These are phyloP conservation scores for Penicillium samsonianum DNA, from an alignment of 495 filamentous ascomycete genomes.

Conservation along the genomic window DNA sequence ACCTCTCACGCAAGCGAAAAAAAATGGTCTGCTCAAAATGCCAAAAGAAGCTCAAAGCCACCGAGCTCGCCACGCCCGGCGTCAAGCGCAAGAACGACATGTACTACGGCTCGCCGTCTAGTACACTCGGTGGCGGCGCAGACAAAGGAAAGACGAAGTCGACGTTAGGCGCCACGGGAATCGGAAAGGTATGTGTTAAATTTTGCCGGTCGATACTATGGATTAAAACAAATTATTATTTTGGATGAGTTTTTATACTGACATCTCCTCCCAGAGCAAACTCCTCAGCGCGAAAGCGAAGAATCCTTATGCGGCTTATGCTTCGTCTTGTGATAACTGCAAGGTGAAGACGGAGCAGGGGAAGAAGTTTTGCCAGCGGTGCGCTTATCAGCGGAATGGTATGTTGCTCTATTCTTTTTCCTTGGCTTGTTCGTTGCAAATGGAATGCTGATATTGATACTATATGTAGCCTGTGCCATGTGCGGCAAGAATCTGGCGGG, in stretches of 20 bases:
- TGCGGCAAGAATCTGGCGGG: slow-evolving; percentile 61
- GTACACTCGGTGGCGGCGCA: slow-evolving; percentile 57
- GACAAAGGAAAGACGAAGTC: slow-evolving; percentile 50
- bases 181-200: slow-evolving; percentile 35
- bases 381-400: slow-evolving; percentile 68
- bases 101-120: slow-evolving; percentile 67
- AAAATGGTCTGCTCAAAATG: slow-evolving; percentile 73
- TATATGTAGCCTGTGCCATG: slow-evolving; percentile 66
- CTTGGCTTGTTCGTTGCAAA: neutral
- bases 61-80: slow-evolving; percentile 64
- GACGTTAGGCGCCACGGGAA: slow-evolving; percentile 41
- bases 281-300: slow-evolving; percentile 66
- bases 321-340: slow-evolving; percentile 60
- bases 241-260: neutral
- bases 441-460: slow-evolving; percentile 16
- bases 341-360: slow-evolving; percentile 67
- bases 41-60: slow-evolving; percentile 60
- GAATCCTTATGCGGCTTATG: slow-evolving; percentile 70
- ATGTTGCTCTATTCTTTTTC: slow-evolving; percentile 20
- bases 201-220: neutral
- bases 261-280: slow-evolving; percentile 54
- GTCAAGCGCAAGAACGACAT: slow-evolving; percentile 73
- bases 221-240: neutral
- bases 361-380: slow-evolving; percentile 62
- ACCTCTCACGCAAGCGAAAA: slow-evolving; percentile 7